Percentiles rank a stretch among this genome's conserved stretches.
Conservation (phyloP, 345 rosid species). For the Schrenkiella parvula region DNA sequence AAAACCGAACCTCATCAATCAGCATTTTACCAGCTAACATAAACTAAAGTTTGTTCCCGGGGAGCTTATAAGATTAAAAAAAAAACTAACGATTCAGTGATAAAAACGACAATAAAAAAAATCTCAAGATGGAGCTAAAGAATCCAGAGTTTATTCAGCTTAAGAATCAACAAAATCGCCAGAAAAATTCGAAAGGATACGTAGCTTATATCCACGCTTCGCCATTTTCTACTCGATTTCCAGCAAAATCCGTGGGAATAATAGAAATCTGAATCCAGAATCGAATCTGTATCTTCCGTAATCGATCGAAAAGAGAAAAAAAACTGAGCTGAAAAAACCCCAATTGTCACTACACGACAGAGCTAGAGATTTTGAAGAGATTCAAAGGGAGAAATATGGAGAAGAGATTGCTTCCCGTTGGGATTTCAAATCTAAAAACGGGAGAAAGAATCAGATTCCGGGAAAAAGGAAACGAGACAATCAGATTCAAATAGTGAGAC, state of each 20-base stretch:
- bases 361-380: constrained; percentile 22
- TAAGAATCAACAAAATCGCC: constrained; percentile 3
- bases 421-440: constrained; percentile 38
- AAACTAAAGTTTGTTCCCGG: constrained; percentile 5
- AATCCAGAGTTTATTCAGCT: not conserved
- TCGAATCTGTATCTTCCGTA: constrained; percentile 16
- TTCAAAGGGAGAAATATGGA: constrained; percentile 1
- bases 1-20: not conserved
- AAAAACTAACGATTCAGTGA: constrained; percentile 12
- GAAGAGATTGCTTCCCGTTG: constrained; percentile 23
- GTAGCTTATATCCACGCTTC: constrained; percentile 95
- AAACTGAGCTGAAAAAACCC: constrained; percentile 11
- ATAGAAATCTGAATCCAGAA: constrained; percentile 15
- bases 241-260: not conserved
- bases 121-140: not conserved
- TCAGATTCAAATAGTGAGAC: constrained; percentile 35
- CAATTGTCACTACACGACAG: constrained; percentile 31
- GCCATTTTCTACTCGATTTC: constrained; percentile 45
- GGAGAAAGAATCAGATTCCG: constrained; percentile 37
- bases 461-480: constrained; percentile 4
- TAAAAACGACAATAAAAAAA: not conserved
- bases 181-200: constrained; percentile 59
- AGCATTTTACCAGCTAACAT: not conserved
- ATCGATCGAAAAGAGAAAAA: not conserved
- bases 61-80: not conserved